phyloP scores from a whole-genome alignment of 257 asterid genomes.

The Cruciata laevipes region DNA sequence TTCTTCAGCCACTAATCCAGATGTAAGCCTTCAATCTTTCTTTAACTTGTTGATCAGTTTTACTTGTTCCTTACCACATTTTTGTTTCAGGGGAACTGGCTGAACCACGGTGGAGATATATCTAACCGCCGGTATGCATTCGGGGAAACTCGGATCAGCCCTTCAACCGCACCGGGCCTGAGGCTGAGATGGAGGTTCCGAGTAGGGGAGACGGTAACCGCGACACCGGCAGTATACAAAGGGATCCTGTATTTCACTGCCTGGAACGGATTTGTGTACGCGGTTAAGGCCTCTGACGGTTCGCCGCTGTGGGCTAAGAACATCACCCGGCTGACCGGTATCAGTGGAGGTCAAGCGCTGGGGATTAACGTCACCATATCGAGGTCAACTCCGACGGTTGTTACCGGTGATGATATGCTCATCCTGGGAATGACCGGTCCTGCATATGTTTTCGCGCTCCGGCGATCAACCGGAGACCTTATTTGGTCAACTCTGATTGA shows the following conservation, averaged over 20 bases:
- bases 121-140: not conserved
- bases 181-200: not conserved
- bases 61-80: not conserved
- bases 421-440: conserved; percentile 40
- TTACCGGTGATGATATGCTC: conserved; percentile 32
- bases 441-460: conserved; percentile 37
- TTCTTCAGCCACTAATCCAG: too few relatives aligned
- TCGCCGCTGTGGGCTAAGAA: not conserved
- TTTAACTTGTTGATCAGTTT: not conserved
- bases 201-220: not conserved
- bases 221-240: not conserved
- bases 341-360: conserved; percentile 15
- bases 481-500: conserved; percentile 47
- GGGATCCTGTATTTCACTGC: not conserved
- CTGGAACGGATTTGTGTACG: not conserved
- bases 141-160: not conserved
- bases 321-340: conserved; percentile 12
- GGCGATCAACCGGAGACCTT: conserved; percentile 33
- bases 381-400: conserved; percentile 43
- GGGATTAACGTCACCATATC: conserved; percentile 18
- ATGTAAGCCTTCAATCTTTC: not conserved
- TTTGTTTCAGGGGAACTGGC: not conserved
- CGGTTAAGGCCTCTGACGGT: not conserved
- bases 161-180: not conserved
- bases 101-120: conserved; percentile 1